phyloP scores from a whole-genome alignment of 495 filamentous ascomycete genomes.

The Penicillium simplicissimum region DNA sequence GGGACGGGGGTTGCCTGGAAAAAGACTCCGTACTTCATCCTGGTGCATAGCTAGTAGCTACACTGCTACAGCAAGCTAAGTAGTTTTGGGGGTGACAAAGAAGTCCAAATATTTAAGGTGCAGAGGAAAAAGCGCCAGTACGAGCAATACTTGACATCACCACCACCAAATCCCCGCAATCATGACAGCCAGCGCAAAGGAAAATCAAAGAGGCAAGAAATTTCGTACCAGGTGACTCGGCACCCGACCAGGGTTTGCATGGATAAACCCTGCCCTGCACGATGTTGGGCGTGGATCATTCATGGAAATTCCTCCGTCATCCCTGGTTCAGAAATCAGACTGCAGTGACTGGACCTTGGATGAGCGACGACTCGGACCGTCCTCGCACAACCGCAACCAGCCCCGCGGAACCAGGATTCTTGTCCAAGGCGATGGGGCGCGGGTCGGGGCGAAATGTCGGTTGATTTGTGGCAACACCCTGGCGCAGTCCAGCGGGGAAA shows the following conservation, averaged over 20 bases:
- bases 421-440: conserved; percentile 34
- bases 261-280: conserved; percentile 18
- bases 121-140: background rate
- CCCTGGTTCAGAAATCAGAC: conserved; percentile 15
- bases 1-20: background rate
- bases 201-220: background rate
- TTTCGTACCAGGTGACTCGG: conserved; percentile 3
- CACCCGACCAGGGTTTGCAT: conserved; percentile 11
- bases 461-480: background rate
- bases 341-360: conserved; percentile 4
- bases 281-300: conserved; percentile 15
- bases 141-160: conserved; percentile 14
- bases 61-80: background rate
- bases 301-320: conserved; percentile 22
- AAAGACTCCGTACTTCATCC: background rate
- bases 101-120: background rate
- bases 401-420: conserved; percentile 35
- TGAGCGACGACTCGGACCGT: conserved; percentile 29
- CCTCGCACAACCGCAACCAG: conserved; percentile 37
- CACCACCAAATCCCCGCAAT: background rate
- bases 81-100: background rate
- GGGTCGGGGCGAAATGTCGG: conserved; percentile 30
- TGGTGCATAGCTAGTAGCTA: background rate
- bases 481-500: background rate
- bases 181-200: background rate